A percentile compares a stretch with the other conserved stretches of the same genome.
Conservation (phyloP, 208 protist genomes). For the Trypanosoma brucei region DNA sequence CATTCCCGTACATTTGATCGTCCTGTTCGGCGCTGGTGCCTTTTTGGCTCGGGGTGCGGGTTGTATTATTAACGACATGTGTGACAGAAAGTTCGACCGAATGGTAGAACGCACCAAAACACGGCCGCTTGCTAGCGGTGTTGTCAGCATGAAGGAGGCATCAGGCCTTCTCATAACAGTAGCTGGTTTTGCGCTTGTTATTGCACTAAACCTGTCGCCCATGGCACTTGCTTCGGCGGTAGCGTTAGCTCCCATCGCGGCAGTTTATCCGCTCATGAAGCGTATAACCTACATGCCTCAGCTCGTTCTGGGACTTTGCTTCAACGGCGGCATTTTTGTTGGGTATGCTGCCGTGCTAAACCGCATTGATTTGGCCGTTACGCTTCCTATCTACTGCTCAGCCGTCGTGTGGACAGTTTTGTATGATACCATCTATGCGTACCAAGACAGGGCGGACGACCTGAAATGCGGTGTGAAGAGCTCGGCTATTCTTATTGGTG, state of each 20-base stretch:
- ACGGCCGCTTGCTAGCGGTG: slow-evolving; percentile 59
- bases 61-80: slow-evolving; percentile 86
- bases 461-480: slow-evolving; percentile 80
- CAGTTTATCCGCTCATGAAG: slow-evolving; percentile 84
- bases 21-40: slow-evolving; percentile 58
- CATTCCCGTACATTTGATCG: slow-evolving; percentile 66
- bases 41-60: slow-evolving; percentile 80
- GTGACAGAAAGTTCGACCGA: slow-evolving; percentile 70
- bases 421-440: slow-evolving; percentile 85
- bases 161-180: slow-evolving; percentile 39
- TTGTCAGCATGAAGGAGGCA: slow-evolving; percentile 50
- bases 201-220: slow-evolving; percentile 67
- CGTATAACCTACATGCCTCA: slow-evolving; percentile 77
- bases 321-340: slow-evolving; percentile 86
- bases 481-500: slow-evolving; percentile 71
- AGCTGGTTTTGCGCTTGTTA: slow-evolving; percentile 34
- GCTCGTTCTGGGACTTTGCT: slow-evolving; percentile 71
- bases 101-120: slow-evolving; percentile 65
- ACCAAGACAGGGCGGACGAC: slow-evolving; percentile 74
- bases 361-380: slow-evolving; percentile 61
- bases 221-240: slow-evolving; percentile 48
- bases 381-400: slow-evolving; percentile 66
- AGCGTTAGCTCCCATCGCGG: slow-evolving; percentile 55
- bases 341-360: slow-evolving; percentile 83
- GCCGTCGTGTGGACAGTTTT: slow-evolving; percentile 74